These are phyloP conservation scores for Viola odorata DNA, from an alignment of 345 rosid species.

Conservation along the genomic window DNA sequence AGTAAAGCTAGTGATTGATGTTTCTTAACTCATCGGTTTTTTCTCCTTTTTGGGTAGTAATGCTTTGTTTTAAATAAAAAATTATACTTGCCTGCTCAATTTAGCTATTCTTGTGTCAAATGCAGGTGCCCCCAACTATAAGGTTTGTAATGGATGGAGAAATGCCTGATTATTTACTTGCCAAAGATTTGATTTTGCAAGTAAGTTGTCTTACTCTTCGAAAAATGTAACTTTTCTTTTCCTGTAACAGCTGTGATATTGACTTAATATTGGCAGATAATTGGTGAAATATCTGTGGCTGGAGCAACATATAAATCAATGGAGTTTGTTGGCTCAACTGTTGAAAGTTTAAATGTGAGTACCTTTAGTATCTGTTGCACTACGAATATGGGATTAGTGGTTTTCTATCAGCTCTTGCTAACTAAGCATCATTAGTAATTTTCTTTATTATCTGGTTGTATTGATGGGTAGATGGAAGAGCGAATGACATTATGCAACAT, in stretches of 20 bases:
- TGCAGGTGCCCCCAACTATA: conserved; percentile 89
- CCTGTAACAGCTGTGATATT: not conserved
- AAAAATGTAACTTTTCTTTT: not conserved
- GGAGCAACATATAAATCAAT: conserved; percentile 97
- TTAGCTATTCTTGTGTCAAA: not conserved
- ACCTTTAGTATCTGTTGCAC: not conserved
- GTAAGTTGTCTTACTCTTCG: conserved; percentile 35
- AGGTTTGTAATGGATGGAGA: conserved; percentile 97
- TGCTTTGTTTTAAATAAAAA: no score
- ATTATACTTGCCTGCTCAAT: not conserved
- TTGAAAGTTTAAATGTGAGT: conserved; percentile 80
- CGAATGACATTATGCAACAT: conserved; percentile 97
- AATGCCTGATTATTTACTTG: conserved; percentile 85
- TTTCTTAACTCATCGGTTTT: no score
- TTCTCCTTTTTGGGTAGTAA: no score
- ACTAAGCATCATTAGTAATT: not conserved
- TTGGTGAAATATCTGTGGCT: conserved; percentile 94
- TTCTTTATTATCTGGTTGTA: conserved; percentile 5
- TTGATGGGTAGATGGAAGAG: conserved; percentile 85
- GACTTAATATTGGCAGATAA: conserved; percentile 43
- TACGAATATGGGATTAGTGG: not conserved
- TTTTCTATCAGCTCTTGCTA: not conserved
- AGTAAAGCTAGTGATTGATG: no score
- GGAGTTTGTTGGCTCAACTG: conserved; percentile 94
- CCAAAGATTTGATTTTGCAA: conserved; percentile 96